Evolutionary conservation across 306 rosid genomes (phyloP).

Genomic region (Sophora flavescens): DNA sequence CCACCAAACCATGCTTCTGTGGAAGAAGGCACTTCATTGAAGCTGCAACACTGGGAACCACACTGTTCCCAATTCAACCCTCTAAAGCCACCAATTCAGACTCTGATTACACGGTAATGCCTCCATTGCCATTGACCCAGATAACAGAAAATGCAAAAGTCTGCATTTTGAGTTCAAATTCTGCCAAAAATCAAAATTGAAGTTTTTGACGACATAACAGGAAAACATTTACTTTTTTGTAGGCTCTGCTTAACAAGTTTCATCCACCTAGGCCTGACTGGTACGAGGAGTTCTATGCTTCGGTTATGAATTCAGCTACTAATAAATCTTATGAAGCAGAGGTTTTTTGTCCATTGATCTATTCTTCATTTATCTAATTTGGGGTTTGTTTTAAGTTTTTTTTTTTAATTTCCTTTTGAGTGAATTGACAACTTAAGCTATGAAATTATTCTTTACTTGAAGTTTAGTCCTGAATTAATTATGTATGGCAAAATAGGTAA

Average conservation of each 20-base stretch:
- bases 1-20: conserved; percentile 60
- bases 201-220: not conserved
- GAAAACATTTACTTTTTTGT: not conserved
- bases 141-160: conserved; percentile 7
- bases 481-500: too few species aligned
- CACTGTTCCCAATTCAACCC: conserved; percentile 59
- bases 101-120: conserved; percentile 64
- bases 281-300: conserved; percentile 86
- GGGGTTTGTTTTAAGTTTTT: conserved; percentile 2
- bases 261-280: conserved; percentile 81
- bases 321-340: conserved; percentile 72
- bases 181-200: conserved; percentile 8
- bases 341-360: conserved; percentile 50
- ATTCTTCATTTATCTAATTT: not conserved
- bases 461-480: not conserved
- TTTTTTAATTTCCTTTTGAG: not conserved
- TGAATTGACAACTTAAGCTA: too few species aligned
- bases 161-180: conserved; percentile 23
- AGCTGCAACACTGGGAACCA: conserved; percentile 54
- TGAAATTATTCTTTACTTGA: too few species aligned
- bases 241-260: conserved; percentile 66
- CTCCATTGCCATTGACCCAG: not conserved
- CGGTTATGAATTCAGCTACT: conserved; percentile 51
- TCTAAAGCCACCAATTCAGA: conserved; percentile 53
- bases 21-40: conserved; percentile 74